Evolutionary conservation across 108 stramenopile species (phyloP).

Genomic region (Nannochloropsis gaditana): DNA sequence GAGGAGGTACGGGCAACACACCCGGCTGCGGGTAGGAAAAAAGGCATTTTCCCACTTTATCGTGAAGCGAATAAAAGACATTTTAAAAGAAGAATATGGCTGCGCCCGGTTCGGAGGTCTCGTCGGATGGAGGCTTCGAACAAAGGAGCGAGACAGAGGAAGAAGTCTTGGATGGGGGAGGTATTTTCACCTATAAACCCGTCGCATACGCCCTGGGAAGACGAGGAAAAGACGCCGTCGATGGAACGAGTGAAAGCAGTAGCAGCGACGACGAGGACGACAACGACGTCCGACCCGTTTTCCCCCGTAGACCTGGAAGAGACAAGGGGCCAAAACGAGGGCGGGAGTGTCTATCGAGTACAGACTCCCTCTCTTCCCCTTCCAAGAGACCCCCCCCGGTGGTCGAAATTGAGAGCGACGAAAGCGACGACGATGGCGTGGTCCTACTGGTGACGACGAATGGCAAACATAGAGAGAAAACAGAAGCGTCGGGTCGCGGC

Average conservation of each 20-base stretch:
- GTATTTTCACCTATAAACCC: neutral
- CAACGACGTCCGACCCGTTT: neutral
- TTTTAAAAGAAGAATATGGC: no score
- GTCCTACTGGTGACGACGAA: neutral
- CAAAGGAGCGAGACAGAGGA: neutral
- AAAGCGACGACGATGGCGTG: conserved; percentile 5
- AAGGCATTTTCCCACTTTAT: no score
- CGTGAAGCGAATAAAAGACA: no score
- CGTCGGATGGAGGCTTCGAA: neutral
- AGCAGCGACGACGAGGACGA: neutral
- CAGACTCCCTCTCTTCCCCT: no score
- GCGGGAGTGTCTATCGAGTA: no score
- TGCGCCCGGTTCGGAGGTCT: neutral
- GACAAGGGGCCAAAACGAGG: no score
- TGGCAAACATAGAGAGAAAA: neutral
- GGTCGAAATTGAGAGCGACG: neutral
- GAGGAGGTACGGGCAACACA: no score
- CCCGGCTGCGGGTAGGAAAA: no score
- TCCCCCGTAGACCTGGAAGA: no score
- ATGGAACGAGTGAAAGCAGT: neutral
- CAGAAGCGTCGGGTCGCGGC: neutral
- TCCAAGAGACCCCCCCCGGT: neutral
- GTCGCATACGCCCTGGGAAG: neutral
- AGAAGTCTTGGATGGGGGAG: conserved; percentile 8
- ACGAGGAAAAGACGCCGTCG: neutral